Evolutionary conservation across 1,139 yeast genomes (phyloP).

Genomic region (Meyerozyma athensensis): DNA sequence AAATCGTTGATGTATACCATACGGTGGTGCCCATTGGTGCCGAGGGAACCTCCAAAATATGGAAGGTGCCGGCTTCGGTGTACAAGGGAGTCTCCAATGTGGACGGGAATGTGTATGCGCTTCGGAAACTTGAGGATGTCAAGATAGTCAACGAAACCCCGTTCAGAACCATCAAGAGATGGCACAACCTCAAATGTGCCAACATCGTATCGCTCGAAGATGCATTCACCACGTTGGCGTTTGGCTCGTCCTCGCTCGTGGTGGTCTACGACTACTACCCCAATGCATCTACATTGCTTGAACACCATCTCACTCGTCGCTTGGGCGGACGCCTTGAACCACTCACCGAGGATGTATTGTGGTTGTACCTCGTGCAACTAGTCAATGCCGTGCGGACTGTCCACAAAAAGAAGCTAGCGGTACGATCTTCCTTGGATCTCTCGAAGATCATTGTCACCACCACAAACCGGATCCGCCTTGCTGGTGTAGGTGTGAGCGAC

Average conservation of each 20-base stretch:
- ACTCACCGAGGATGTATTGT: conserved; percentile 61
- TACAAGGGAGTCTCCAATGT: conserved; percentile 77
- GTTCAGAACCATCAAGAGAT: conserved; percentile 32
- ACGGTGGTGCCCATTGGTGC: conserved; percentile 77
- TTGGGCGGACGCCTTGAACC: conserved; percentile 33
- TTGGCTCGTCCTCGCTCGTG: conserved; percentile 62
- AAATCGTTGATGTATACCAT: conserved; percentile 76
- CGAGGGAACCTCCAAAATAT: conserved; percentile 50
- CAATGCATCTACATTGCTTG: conserved; percentile 25
- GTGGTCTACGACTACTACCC: conserved; percentile 46
- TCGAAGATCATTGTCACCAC: conserved; percentile 69
- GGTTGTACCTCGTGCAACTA: conserved; percentile 75
- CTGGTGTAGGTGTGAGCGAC: conserved; percentile 71
- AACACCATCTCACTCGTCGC: conserved; percentile 31
- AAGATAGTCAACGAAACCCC: conserved; percentile 51
- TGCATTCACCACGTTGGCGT: conserved; percentile 83
- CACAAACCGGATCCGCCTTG: conserved; percentile 65
- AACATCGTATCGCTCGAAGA: conserved; percentile 68
- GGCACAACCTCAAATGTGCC: conserved; percentile 55
- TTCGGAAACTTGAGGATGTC: conserved; percentile 60
- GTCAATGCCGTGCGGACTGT: conserved; percentile 59
- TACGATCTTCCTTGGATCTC: conserved; percentile 56
- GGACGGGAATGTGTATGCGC: conserved; percentile 74
- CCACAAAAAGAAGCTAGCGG: conserved; percentile 60
- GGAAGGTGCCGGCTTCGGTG: conserved; percentile 58